Evolutionary conservation across 148 eudicot species (phyloP), one percentile per base, ranked within the genome.

Genomic region (Vaccinium myrtillus): DNA sequence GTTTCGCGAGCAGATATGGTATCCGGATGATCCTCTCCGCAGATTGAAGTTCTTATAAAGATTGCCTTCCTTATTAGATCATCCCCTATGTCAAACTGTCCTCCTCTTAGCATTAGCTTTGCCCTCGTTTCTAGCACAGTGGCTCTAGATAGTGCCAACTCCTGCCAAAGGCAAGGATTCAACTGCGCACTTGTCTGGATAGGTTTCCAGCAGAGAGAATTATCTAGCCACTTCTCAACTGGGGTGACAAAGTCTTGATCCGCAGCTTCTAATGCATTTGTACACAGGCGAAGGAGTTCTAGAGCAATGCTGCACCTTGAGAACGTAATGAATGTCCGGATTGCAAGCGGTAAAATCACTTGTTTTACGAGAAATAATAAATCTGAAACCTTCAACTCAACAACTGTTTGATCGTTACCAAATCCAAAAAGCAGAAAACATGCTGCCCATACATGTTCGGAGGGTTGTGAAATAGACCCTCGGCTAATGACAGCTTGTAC

Each of bases 41-140:
- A 93, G 59, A 97, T 97, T 14, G 99, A 94, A 81, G 93, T 92
- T 86, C 99, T 91, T 74, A 95, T 93, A 83, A 92, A 97, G 84
- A 97, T 93, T 56, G 94, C 91, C 92, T 97, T 97, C 85, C 99
- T 87, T 83, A 95, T 92, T 63, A 97, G 84, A 87, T 97, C 98
- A 81, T 97, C 99, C 59, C 93, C 97, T 14, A 94, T 87, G 80
- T 95, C 99, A 75, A 92, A 97, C 85, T 88, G 93, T n/a, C 98
- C 95, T 13, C 99, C 99, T 92, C 97, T 91, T 30, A 95, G 84
- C 98, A 97, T 94, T 74, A 97, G 90, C 90, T 95, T 95, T n/a
- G 98, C 99, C 88, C 98, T 87, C 6, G 98, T 93, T 87, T 97
- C 99, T 19, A 95, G 86, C 81, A 97, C 95, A 13, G 91, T 90